phyloP scores from a whole-genome alignment of 805 yeast genomes.

The Jamesozyma jinghongensis region DNA sequence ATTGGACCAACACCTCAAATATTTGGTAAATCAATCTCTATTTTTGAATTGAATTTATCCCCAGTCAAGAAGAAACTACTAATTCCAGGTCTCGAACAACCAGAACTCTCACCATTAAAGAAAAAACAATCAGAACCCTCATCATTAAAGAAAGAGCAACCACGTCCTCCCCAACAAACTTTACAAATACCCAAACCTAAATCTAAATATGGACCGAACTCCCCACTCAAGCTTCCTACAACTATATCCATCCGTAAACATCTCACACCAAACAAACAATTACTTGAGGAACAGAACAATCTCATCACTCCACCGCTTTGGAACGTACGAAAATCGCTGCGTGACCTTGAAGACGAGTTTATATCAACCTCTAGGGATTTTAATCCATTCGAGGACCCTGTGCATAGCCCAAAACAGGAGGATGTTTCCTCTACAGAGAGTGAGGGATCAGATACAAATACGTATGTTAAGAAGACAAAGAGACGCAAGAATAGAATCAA shows the following conservation, averaged over 20 bases:
- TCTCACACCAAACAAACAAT: not conserved
- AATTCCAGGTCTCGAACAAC: no score
- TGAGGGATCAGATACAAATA: not conserved
- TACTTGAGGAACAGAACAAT: conserved; percentile 22
- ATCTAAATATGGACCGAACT: conserved; percentile 23
- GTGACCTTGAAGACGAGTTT: conserved; percentile 27
- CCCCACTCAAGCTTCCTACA: conserved; percentile 26
- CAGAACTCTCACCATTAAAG: no score
- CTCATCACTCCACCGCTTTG: conserved; percentile 25
- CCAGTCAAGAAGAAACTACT: conserved; percentile 15
- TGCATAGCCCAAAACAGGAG: not conserved
- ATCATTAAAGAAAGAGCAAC: no score
- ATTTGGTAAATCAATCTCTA: conserved; percentile 63
- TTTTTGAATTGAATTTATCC: conserved; percentile 48
- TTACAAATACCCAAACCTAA: conserved; percentile 6
- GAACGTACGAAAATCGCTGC: conserved; percentile 17
- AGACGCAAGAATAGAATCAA: conserved; percentile 9
- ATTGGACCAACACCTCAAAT: conserved; percentile 86
- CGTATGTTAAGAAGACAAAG: conserved; percentile 5
- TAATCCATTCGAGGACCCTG: conserved; percentile 4
- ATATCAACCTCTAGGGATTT: conserved; percentile 11
- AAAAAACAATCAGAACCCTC: no score
- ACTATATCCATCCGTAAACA: conserved; percentile 26
- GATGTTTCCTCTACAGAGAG: not conserved
- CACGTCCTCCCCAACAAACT: not conserved